phyloP scores from a whole-genome alignment of 768 basidiomycete genomes.

The Asterophora lycoperdoides region DNA sequence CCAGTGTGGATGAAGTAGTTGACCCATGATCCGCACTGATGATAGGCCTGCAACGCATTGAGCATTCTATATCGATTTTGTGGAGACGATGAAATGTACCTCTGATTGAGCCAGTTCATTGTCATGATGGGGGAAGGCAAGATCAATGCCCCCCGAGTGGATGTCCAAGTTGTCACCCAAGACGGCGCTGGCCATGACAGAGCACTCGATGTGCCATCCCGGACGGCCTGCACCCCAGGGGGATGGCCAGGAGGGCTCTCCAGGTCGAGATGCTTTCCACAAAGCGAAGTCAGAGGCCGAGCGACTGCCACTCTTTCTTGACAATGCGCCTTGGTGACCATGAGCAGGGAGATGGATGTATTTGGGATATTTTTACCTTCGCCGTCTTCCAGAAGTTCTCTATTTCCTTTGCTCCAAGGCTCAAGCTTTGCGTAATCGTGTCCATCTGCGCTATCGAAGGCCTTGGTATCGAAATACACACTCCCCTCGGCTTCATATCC shows the following conservation, averaged over 20 bases:
- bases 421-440: conserved; percentile 94
- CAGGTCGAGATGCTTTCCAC: conserved; percentile 96
- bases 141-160: conserved; percentile 94
- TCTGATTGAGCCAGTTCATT: conserved; percentile 98
- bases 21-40: conserved; percentile 90
- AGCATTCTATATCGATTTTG: not conserved
- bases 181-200: conserved; percentile 93
- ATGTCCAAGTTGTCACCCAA: conserved; percentile 93
- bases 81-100: conserved; percentile 39
- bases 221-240: conserved; percentile 96
- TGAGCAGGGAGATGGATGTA: conserved; percentile 1
- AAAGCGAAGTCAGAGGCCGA: conserved; percentile 93
- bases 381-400: conserved; percentile 83
- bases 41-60: conserved; percentile 66
- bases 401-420: conserved; percentile 94
- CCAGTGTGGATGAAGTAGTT: conserved; percentile 99
- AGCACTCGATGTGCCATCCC: conserved; percentile 99
- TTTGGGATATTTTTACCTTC: conserved; percentile 57
- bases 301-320: conserved; percentile 56
- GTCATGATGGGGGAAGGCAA: conserved; percentile 99
- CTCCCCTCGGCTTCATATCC: conserved; percentile 68
- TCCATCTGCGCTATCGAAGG: conserved; percentile 70
- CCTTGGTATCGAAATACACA: conserved; percentile 86
- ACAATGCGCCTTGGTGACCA: conserved; percentile 30
- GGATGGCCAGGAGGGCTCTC: conserved; percentile 95